A percentile compares a stretch with the other conserved stretches of the same genome.
phyloP scores from a whole-genome alignment of 176 grass and related monocot species.

The Ampelocalamus luodianensis region DNA sequence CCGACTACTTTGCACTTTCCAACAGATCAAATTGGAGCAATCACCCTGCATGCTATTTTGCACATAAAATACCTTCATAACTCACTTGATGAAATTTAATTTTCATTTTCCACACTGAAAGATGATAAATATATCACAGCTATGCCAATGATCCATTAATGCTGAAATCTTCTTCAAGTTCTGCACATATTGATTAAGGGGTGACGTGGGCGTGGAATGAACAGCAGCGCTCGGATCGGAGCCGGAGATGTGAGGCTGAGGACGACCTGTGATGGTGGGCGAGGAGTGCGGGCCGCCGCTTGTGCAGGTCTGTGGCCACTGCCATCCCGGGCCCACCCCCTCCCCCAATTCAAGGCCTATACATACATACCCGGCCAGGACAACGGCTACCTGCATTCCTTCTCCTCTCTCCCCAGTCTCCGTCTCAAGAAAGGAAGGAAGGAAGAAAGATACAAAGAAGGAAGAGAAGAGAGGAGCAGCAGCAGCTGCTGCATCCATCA shows the following conservation, averaged over 20 bases:
- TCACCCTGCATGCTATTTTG: background rate
- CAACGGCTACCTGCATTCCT: no score
- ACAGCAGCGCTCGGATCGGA: no score
- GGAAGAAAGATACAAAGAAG: no score
- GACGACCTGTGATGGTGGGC: background rate
- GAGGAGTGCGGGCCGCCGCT: background rate
- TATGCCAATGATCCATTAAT: background rate
- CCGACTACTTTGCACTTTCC: no score
- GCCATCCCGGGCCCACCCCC: background rate
- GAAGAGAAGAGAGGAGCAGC: background rate
- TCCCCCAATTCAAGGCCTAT: background rate
- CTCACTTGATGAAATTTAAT: background rate
- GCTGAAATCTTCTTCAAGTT: no score
- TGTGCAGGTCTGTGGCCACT: background rate
- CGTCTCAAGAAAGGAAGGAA: background rate
- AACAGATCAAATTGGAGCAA: background rate
- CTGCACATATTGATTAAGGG: no score
- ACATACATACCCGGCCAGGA: background rate
- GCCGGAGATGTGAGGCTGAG: no score
- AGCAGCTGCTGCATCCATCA: no score
- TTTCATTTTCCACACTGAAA: background rate
- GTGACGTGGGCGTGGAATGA: no score
- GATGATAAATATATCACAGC: background rate
- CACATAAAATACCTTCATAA: background rate
- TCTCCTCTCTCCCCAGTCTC: no score